Conservation (phyloP, 805 yeast species). For the Myxozyma udenii region DNA sequence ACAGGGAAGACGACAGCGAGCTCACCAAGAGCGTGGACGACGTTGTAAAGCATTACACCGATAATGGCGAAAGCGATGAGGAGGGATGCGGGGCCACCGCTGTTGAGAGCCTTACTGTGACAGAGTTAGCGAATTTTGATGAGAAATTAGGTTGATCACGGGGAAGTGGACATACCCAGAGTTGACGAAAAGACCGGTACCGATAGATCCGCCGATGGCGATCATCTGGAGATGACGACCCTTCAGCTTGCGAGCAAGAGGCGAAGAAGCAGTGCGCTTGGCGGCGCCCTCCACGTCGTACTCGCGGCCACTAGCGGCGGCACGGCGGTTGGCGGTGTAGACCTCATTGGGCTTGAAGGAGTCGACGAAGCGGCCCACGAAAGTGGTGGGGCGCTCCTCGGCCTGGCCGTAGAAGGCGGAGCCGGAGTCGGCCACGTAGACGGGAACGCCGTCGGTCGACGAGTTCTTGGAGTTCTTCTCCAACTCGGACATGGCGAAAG, state of each 20-base stretch:
- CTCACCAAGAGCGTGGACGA: conserved; percentile 56
- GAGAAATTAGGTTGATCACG: neutral
- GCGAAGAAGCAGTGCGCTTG: conserved; percentile 47
- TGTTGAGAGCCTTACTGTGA: conserved; percentile 40
- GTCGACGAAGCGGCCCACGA: conserved; percentile 22
- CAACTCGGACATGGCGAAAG: conserved; percentile 4
- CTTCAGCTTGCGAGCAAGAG: conserved; percentile 48
- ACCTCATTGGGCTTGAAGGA: conserved; percentile 29
- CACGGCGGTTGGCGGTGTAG: conserved; percentile 15
- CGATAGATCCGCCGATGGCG: conserved; percentile 82
- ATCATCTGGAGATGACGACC: conserved; percentile 52
- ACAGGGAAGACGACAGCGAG: conserved; percentile 65
- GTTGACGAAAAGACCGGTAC: conserved; percentile 61
- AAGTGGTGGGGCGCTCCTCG: conserved; percentile 9
- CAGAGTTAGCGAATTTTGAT: too few relatives aligned
- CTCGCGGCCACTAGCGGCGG: conserved; percentile 8
- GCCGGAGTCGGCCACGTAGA: conserved; percentile 8
- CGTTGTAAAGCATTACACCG: conserved; percentile 52
- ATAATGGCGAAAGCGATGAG: conserved; percentile 50
- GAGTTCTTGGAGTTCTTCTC: conserved; percentile 1
- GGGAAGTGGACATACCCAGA: conserved; percentile 16
- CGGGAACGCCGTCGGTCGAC: conserved; percentile 10
- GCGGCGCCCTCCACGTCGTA: conserved; percentile 28
- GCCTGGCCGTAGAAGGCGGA: conserved; percentile 11
- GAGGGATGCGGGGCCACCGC: conserved; percentile 54